Base-by-base conservation (phyloP, 768 basidiomycete species). In the Mycena vulgaris region DNA sequence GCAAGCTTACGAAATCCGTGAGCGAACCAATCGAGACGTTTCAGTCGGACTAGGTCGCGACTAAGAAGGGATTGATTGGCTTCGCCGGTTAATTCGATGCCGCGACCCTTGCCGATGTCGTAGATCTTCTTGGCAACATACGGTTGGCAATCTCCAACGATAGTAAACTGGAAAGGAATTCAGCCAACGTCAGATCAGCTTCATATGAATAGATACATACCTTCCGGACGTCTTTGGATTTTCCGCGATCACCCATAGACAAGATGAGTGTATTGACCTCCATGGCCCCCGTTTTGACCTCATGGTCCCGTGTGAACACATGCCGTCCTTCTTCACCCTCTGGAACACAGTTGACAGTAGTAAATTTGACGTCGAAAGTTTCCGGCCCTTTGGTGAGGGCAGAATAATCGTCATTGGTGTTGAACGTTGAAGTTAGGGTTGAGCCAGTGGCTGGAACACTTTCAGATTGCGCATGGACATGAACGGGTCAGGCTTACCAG, bases 211-310 rank as follows among this genome's bases (percentile, higher is more conserved):
- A 23, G 13, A 8, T 7, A 39, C 48, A 40, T 33, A 64, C 63
- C 37, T 64, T 64, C 3, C 17, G 11, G 10, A 64, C 52, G 28
- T 64, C 63, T 25, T 64, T 64, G n/a, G 63, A 64, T 31, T 55
- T 64, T 1, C 63, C 63, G 19, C 63, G 52, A 55, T 64, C 63
- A 19, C 51, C 51, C 10, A 55, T 14, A 6, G 63, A 64, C n/a
- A 64, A n/a, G 13, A 64, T 64, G 19, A 64, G 21, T 23, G 52
- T 30, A 5, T 64, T 55, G 3, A 25, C 30, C 9, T 64, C 51
- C 5, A 64, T 55, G 6, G 19, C 13, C 5, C 63, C 63, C 8
- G 52, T 55, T 35, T 25, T n/a, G 25, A n/a, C 8, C 3, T 0
- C n/a, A 8, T 13, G 1, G 13, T 55, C 63, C 52, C 31, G 31